phyloP scores from a whole-genome alignment of 345 rosid species.

The Brassica cretica region DNA sequence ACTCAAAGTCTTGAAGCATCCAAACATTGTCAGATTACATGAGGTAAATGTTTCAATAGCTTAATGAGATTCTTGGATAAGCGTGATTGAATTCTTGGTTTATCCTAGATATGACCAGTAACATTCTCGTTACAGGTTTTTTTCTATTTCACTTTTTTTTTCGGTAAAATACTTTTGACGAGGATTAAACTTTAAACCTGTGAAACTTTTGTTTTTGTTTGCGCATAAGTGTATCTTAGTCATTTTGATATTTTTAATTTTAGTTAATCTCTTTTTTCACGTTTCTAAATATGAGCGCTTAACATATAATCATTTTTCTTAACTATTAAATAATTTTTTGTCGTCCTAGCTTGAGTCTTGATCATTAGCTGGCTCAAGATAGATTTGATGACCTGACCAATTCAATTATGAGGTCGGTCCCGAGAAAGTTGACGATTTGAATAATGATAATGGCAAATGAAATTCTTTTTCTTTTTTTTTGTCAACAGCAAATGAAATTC shows the following conservation, averaged over 20 bases:
- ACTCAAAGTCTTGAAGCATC: conserved; percentile 79
- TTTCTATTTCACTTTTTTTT: neutral
- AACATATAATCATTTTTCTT: neutral
- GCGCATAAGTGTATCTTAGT: neutral
- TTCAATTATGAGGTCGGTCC: conserved; percentile 14
- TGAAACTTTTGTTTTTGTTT: neutral
- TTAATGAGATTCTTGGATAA: neutral
- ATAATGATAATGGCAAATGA: neutral
- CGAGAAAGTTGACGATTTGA: neutral
- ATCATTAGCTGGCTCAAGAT: neutral
- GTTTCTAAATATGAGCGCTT: neutral
- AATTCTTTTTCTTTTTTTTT: no score
- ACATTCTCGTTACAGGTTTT: neutral
- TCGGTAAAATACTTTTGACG: neutral
- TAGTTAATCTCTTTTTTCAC: neutral
- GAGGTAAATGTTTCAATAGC: conserved; percentile 47
- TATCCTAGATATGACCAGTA: neutral
- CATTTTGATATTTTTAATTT: neutral
- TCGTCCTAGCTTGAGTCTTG: neutral
- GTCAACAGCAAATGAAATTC: no score
- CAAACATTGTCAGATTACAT: conserved; percentile 76
- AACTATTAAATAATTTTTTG: neutral
- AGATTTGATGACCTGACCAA: neutral
- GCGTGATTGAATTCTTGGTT: neutral
- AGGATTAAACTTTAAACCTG: neutral